Conservation (phyloP, 192 early-diverging fungal genomes). For the Coemansia sp. region DNA sequence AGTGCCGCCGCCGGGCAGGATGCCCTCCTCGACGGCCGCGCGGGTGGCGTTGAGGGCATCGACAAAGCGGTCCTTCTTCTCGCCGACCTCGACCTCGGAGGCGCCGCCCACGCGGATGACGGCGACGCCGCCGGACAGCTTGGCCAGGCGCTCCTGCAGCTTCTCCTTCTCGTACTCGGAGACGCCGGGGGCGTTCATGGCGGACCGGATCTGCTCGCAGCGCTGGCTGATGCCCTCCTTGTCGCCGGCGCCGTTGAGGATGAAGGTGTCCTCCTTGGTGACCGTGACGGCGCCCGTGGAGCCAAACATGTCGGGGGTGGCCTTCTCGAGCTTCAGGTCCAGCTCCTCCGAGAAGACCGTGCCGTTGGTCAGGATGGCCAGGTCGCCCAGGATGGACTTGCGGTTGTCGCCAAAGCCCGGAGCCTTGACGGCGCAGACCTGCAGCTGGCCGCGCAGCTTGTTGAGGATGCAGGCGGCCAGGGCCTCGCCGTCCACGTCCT, state of each 20-base stretch:
- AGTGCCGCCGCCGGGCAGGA: slow-evolving; percentile 97
- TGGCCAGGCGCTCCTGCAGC: slow-evolving; percentile 98
- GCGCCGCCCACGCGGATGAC: slow-evolving; percentile 98
- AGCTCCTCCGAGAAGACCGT: slow-evolving; percentile 97
- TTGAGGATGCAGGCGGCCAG: slow-evolving; percentile 99
- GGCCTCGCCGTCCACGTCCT: slow-evolving; percentile 99
- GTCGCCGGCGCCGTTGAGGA: slow-evolving; percentile 91
- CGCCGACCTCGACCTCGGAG: slow-evolving; percentile 98
- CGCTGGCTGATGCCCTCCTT: slow-evolving; percentile 88
- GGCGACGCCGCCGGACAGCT: slow-evolving; percentile 96
- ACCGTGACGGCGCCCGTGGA: slow-evolving; percentile 81
- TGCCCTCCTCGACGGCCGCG: slow-evolving; percentile 98
- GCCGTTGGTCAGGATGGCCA: slow-evolving; percentile 93
- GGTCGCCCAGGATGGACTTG: slow-evolving; percentile 96
- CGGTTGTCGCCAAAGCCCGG: slow-evolving; percentile 99
- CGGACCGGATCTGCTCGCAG: slow-evolving; percentile 93
- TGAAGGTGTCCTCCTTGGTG: slow-evolving; percentile 99
- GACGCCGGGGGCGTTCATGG: slow-evolving; percentile 71
- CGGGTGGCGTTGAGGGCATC: slow-evolving; percentile 98
- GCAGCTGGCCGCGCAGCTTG: slow-evolving; percentile 98
- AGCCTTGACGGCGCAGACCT: slow-evolving; percentile 97
- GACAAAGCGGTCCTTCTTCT: slow-evolving; percentile 99
- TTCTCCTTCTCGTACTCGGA: slow-evolving; percentile 99
- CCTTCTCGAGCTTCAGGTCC: slow-evolving; percentile 94
- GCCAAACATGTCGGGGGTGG: slow-evolving; percentile 86